A percentile compares a stretch with the other conserved stretches of the same genome.
Conservation (phyloP, 129 eudicot species). For the Lactuca sativa region DNA sequence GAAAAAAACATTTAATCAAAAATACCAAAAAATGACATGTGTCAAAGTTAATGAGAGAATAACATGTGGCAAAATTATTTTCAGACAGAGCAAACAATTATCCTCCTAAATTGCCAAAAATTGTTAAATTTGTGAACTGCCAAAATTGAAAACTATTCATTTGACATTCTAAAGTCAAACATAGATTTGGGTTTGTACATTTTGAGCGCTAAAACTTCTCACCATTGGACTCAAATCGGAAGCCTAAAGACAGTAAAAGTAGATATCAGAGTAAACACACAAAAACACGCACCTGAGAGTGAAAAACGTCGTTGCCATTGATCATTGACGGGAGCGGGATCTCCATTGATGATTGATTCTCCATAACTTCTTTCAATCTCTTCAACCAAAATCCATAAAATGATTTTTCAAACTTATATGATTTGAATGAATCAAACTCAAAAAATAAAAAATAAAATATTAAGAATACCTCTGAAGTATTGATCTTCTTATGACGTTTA, state of each 20-base stretch:
- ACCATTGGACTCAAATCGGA: neutral
- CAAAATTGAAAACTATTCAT: neutral
- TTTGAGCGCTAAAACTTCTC: too few species aligned
- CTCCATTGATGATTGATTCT: constrained; percentile 43
- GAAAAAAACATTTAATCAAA: too few species aligned
- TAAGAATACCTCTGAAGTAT: constrained; percentile 38
- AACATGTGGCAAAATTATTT: too few species aligned
- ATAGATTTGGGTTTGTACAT: neutral
- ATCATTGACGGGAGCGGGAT: constrained; percentile 14
- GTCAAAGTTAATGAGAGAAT: too few species aligned
- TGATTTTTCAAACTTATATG: neutral
- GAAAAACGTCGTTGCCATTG: constrained; percentile 26
- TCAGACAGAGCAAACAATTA: neutral
- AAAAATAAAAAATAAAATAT: neutral
- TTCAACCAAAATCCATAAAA: constrained; percentile 15
- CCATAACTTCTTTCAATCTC: constrained; percentile 46
- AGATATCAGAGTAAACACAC: neutral
- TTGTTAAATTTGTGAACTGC: neutral
- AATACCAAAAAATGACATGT: too few species aligned
- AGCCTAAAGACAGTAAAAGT: neutral
- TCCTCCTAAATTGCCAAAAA: neutral
- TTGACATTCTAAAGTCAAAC: constrained; percentile 22
- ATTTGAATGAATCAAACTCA: neutral
- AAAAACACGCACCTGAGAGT: constrained; percentile 39
- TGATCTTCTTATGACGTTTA: constrained; percentile 22